Conservation (phyloP, 768 basidiomycete genomes). For the Phylloporus arenicola region DNA sequence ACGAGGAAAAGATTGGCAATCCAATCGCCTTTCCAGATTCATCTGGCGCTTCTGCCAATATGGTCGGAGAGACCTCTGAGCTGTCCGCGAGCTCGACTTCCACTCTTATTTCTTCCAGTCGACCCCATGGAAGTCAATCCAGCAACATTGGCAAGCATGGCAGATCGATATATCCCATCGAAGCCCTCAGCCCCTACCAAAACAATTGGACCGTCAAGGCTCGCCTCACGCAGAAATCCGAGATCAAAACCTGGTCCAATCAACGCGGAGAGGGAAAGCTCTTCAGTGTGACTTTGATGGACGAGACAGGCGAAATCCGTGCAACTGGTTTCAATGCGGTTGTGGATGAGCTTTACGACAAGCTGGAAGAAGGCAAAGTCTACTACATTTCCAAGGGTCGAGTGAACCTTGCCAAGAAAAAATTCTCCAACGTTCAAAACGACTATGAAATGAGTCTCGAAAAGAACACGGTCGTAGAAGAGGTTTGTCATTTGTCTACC, state of each 20-base stretch:
- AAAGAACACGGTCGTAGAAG: constrained; percentile 76
- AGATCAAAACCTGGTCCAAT: constrained; percentile 88
- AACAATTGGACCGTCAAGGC: constrained; percentile 99
- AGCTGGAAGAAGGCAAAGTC: constrained; percentile 85
- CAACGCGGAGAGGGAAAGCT: constrained; percentile 89
- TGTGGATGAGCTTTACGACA: constrained; percentile 79
- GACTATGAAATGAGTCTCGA: constrained; percentile 94
- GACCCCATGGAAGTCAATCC: constrained; percentile 6
- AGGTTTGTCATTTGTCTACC: constrained; percentile 42
- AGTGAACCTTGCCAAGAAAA: constrained; percentile 94
- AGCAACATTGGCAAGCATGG: constrained; percentile 14
- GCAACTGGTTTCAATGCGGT: constrained; percentile 87
- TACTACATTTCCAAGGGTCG: constrained; percentile 88
- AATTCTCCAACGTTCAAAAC: constrained; percentile 84
- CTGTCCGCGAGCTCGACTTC: constrained; percentile 28
- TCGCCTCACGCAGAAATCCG: constrained; percentile 83
- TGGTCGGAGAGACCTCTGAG: constrained; percentile 20
- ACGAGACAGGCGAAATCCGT: constrained; percentile 88
- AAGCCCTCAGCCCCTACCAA: constrained; percentile 92
- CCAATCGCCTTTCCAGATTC: constrained; percentile 39
- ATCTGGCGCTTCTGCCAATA: constrained; percentile 23
- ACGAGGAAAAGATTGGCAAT: constrained; percentile 70
- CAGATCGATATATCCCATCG: constrained; percentile 70
- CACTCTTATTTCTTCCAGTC: constrained; percentile 20
- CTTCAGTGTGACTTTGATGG: constrained; percentile 90